Evolutionary conservation across 768 basidiomycete species (phyloP), one percentile per base, ranked within the genome.

Genomic region (Boletus reticuloceps): DNA sequence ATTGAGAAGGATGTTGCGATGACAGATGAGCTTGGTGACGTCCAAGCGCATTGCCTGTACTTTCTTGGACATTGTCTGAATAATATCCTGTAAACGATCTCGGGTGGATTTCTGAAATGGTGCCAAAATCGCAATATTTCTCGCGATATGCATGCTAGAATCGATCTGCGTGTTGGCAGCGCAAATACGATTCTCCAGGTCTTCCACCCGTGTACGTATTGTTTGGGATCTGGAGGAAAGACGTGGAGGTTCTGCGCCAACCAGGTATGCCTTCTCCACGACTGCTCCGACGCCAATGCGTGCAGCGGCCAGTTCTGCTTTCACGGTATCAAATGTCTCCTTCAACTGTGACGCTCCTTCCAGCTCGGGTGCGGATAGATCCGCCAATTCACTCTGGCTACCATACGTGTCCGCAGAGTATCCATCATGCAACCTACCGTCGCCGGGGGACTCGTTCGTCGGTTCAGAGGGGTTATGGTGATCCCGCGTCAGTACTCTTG

Each of bases 51-150:
- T 73, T 58, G 79, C 77, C 62, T 80, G 82, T 47, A 98, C 73
- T 39, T 82, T 79, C 64, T 81, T 85, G 9, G 88, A 82, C 13
- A 88, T 74, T 17, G 72, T 74, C 60, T 85, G 83, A 17, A 94
- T 74, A 4, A 84, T 77, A 22, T 72, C 62, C 22, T 81, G 73
- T 27, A 99, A 79, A 43, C 86, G 82, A 58, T 92, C 89, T 45
- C 94, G 83, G 5, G 94, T 94, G 10, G 85, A 77, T 46, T 83
- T 83, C 64, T 88, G 91, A 70, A 98, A 95, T 4, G 97, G 95
- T 16, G 91, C 88, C 38, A 98, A 78, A 41, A 89, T 82, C 2
- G 86, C 86, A 20, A 98, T 79, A 63, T 95, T 96, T 40, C 89
- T 86, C 20, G 88, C 82, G 41, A 88, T 74, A 17, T 87, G 84